These are phyloP conservation scores for Salvia splendens DNA, from an alignment of 257 asterid species.

Conservation along the genomic window DNA sequence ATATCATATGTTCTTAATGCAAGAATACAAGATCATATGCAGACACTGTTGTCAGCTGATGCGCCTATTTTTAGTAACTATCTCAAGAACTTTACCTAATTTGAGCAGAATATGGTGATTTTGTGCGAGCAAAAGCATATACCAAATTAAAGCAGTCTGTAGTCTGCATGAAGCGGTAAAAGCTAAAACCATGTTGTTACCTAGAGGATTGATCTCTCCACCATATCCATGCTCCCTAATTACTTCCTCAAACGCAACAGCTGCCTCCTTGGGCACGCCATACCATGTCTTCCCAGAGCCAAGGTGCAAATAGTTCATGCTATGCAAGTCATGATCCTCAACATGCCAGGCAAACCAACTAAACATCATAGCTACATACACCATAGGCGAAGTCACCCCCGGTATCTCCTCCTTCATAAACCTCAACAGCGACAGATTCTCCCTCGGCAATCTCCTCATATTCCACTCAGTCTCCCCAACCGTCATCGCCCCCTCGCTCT, in stretches of 20 bases:
- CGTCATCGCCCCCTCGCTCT: conserved; percentile 39
- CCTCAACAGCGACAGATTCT: conserved; percentile 73
- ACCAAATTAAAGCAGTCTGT: neutral
- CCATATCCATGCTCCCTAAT: conserved; percentile 92
- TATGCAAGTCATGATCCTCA: conserved; percentile 99
- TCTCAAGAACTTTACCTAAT: neutral
- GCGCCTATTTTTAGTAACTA: neutral
- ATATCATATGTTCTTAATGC: neutral
- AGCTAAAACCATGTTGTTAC: conserved; percentile 49
- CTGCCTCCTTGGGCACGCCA: conserved; percentile 94
- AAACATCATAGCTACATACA: conserved; percentile 97
- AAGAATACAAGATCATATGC: neutral
- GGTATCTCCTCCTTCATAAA: conserved; percentile 99
- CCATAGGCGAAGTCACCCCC: conserved; percentile 98
- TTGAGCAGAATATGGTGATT: conserved; percentile 14
- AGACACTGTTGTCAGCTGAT: neutral
- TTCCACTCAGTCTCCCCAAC: conserved; percentile 96
- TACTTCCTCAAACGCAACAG: conserved; percentile 94
- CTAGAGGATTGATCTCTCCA: conserved; percentile 96
- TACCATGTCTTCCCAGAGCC: conserved; percentile 98
- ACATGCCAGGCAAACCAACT: conserved; percentile 99
- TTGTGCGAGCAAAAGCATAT: conserved; percentile 20
- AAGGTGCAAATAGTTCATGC: conserved; percentile 88
- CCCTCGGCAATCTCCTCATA: conserved; percentile 97
- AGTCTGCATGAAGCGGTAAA: too few relatives aligned